Base-by-base conservation (phyloP, 176 grass and related monocot species). In the Melocanna baccifera region DNA sequence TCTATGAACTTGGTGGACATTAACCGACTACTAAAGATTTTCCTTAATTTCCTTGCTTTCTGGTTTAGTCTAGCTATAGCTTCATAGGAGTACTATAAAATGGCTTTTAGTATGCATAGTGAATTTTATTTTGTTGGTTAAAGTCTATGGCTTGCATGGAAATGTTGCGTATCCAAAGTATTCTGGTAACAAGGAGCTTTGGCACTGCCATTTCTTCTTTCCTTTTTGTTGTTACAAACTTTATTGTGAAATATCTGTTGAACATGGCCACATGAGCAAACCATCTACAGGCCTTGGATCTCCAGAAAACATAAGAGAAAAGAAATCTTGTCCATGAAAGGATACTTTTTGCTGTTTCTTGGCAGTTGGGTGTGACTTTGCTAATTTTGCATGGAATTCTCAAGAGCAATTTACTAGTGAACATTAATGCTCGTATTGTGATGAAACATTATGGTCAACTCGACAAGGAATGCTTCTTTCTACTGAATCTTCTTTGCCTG, bases 371-470 rank as follows among this genome's bases (percentile, higher is more conserved):
- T 89, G 6, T 10, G 48, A 10, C 58, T n/a, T 29, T 84, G 37
- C 9, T 68, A 67, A 45, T 51, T 78, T 50, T 84, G 13, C 13
- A 47, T 73, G 29, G 25, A 11, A 77, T 83, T 55, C 13, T 16
- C 0, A 7, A 68, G 45, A 67, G 65, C 36, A 28, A 13, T 65
- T 53, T 73, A 52, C 43, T 68, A 43, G 25, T 34, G 68, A 79
- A 6, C 19, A 42, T 86, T 52, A 71, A 13, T 78, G 41, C 3
- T 15, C 14, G 3, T 71, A 64, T 76, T 42, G 0, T 36, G 13
- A 45, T 73, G 19, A 84, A 73, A 14, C 22, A 40, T 62, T 79
- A 20, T 78, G 32, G 36, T 78, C 62, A 59, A 50, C n/a, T 80
- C 16, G 16, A 65, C n/a, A 48, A 50, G 20, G 22, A 73, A 7